Base-by-base conservation (phyloP, 2,329 filamentous ascomycete genomes). In the Nemania sp. region DNA sequence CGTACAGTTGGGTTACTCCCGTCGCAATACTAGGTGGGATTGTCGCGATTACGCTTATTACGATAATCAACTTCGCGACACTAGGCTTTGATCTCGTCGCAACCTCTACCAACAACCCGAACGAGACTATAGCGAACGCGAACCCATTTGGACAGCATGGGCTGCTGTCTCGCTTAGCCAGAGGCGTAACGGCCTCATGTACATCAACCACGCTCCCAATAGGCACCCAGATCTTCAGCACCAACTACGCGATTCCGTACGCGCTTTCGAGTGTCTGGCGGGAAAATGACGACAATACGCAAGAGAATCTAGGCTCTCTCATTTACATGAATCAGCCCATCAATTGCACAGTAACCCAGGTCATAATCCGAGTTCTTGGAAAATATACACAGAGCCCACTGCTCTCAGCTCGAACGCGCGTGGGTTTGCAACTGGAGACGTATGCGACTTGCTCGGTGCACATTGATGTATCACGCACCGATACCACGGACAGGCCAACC, bases 1-100 rank as follows among this genome's bases (percentile, higher is more conserved):
- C 67, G 0, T 73, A 70, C 45, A 58, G 41, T 26, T 74, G 73
- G 73, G 53, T 73, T 27, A 72, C 70, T 11, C 73, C 73, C 13
- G 47, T 70, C 2, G 69, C 64, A 1, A 26, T 64, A n/a, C 22
- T 70, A 11, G 70, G 70, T 1, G 67, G 53, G 3, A 53, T 72
- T 29, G 35, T 71, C 49, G 64, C 66, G 5, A 72, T 66, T 18
- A 67, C 43, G 4, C 20, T 70, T 7, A 54, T 74, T 11, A 63
- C 66, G 5, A 64, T 70, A n/a, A 45, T 70, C 27, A 67, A 65
- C 27, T 22, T 67, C 5, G 29, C n/a, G 41, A 59, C 56, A 11
- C 7, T 26, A 38, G 35, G 67, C 22, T 67, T 64, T 24, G 59
- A 70, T 15, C 60, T 67, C 27, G 64, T 66, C 15, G 49, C 59